Evolutionary conservation across 1,139 yeast genomes (phyloP).

Genomic region (Candida anutae): DNA sequence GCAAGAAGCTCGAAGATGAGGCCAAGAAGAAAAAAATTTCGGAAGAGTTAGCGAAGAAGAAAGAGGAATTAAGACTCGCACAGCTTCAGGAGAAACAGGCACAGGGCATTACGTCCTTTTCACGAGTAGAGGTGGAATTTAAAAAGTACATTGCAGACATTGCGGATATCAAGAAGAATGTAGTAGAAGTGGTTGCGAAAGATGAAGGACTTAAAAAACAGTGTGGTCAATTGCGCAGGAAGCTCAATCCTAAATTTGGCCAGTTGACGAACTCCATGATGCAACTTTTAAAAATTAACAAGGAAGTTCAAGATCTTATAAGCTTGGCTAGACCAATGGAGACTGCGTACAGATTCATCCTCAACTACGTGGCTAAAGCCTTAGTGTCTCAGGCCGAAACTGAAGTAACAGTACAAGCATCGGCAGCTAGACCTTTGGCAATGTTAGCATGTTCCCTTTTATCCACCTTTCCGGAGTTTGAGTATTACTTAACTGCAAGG

Average conservation of each 20-base stretch:
- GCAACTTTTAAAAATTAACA: slow-evolving; percentile 49
- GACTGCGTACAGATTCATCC: slow-evolving; percentile 59
- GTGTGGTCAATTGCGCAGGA: slow-evolving; percentile 47
- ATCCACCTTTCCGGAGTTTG: slow-evolving; percentile 54
- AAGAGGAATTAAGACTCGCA: slow-evolving; percentile 9
- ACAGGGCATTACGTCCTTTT: slow-evolving; percentile 24
- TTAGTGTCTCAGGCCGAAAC: slow-evolving; percentile 88
- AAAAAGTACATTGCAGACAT: slow-evolving; percentile 49
- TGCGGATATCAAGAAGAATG: slow-evolving; percentile 46
- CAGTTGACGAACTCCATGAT: slow-evolving; percentile 68
- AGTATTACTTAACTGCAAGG: slow-evolving; percentile 65
- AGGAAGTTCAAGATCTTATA: slow-evolving; percentile 45
- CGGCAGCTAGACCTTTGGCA: slow-evolving; percentile 76
- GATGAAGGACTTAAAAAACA: slow-evolving; percentile 38
- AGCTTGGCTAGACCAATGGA: slow-evolving; percentile 36
- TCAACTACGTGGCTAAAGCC: slow-evolving; percentile 79
- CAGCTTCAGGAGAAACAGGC: slow-evolving; percentile 6
- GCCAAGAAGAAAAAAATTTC: slow-evolving; percentile 6
- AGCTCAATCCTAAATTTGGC: slow-evolving; percentile 83
- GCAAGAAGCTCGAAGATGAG: slow-evolving; percentile 5
- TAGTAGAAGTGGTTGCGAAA: slow-evolving; percentile 41
- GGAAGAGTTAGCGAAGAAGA: slow-evolving; percentile 7
- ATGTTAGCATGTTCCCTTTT: slow-evolving; percentile 52
- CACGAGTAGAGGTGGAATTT: slow-evolving; percentile 39
- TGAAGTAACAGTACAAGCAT: slow-evolving; percentile 75